Conservation (phyloP, 441 rosid species). For the Sinapis alba region DNA sequence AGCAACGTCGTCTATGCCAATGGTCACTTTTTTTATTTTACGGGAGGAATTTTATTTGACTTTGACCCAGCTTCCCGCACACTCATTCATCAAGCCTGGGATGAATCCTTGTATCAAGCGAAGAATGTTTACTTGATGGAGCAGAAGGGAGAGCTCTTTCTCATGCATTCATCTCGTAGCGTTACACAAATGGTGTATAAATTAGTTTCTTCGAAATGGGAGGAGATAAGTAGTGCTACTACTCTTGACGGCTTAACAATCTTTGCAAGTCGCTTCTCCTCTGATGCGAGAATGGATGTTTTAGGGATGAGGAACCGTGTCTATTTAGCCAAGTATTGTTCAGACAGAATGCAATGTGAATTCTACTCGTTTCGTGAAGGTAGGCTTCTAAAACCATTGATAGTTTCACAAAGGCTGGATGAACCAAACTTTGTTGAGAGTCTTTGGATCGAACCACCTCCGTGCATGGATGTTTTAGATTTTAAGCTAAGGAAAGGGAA, state of each 20-base stretch:
- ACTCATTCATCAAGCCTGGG: not conserved
- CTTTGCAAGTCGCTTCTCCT: not conserved
- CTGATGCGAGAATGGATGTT: not conserved
- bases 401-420: not conserved
- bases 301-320: not conserved
- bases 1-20: not conserved
- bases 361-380: not conserved
- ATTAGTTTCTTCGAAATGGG: not conserved
- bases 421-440: not conserved
- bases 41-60: not conserved
- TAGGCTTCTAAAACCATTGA: not conserved
- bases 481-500: not conserved
- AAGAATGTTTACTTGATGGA: not conserved
- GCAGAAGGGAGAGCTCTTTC: constrained; percentile 2
- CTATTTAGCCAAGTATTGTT: not conserved
- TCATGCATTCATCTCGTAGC: not conserved
- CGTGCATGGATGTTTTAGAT: not conserved
- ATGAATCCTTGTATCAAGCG: not conserved
- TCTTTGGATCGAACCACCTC: constrained; percentile 4
- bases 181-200: not conserved
- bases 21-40: not conserved
- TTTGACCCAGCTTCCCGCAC: not conserved
- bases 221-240: not conserved
- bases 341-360: not conserved
- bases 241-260: not conserved